These are phyloP conservation scores for Quercus rubra DNA, from an alignment of 306 rosid species.

Conservation along the genomic window DNA sequence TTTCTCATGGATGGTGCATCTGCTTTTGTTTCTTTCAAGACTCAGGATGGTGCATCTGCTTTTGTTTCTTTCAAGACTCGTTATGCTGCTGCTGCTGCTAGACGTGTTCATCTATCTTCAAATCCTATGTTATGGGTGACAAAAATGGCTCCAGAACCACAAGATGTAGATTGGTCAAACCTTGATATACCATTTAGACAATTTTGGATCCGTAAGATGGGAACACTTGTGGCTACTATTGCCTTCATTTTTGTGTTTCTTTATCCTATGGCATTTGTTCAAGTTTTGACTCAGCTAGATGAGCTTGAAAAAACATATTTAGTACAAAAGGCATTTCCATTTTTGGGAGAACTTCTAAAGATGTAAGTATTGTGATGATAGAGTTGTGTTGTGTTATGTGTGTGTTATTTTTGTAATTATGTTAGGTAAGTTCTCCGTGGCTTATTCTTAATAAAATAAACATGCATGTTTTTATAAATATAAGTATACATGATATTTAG, in stretches of 20 bases:
- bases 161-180: conserved; percentile 86
- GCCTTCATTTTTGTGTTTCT: conserved; percentile 76
- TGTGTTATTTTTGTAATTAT: background rate
- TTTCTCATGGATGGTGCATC: too few relatives aligned
- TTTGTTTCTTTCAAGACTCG: conserved; percentile 93
- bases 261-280: conserved; percentile 74
- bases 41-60: conserved; percentile 85
- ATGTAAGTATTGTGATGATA: conserved; percentile 36
- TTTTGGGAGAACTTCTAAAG: conserved; percentile 54
- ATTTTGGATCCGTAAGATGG: conserved; percentile 88
- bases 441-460: background rate
- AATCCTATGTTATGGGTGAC: conserved; percentile 98
- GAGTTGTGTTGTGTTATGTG: background rate
- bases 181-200: conserved; percentile 81
- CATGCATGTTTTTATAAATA: background rate
- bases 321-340: conserved; percentile 54
- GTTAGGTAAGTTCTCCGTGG: background rate
- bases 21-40: background rate
- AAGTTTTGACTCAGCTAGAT: conserved; percentile 83
- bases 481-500: background rate
- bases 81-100: conserved; percentile 62
- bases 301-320: conserved; percentile 34
- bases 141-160: conserved; percentile 81
- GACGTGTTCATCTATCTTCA: conserved; percentile 73
- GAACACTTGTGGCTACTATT: conserved; percentile 51